A percentile compares a stretch with the other conserved stretches of the same genome.
phyloP scores from a whole-genome alignment of 768 basidiomycete species.

The Guyanaporus albipodus region DNA sequence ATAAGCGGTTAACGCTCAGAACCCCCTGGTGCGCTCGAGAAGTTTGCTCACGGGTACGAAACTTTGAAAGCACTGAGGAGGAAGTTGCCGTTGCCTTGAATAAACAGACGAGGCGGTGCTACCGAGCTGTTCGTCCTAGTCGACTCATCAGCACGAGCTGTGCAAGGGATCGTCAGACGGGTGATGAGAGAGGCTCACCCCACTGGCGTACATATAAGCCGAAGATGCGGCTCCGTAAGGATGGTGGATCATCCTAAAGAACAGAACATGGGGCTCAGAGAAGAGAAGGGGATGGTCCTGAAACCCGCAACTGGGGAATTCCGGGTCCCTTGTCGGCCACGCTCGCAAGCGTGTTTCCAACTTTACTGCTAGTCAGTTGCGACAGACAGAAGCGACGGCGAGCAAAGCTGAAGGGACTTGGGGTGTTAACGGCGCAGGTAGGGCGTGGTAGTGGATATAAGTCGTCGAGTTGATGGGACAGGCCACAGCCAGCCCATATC shows the following conservation, averaged over 20 bases:
- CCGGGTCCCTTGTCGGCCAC: background rate
- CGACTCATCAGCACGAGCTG: background rate
- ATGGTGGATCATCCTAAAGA: constrained; percentile 28
- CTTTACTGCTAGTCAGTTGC: too few species aligned
- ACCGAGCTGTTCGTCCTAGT: constrained; percentile 9
- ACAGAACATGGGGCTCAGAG: constrained; percentile 17
- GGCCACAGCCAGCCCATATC: too few species aligned
- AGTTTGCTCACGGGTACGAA: constrained; percentile 24
- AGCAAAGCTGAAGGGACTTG: too few species aligned
- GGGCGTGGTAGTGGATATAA: too few species aligned
- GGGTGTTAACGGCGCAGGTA: too few species aligned
- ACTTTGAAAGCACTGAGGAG: constrained; percentile 23
- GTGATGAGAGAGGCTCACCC: constrained; percentile 12
- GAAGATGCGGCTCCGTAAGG: constrained; percentile 29
- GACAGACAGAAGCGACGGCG: too few species aligned
- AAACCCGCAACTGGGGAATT: constrained; percentile 1
- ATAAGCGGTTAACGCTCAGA: too few species aligned
- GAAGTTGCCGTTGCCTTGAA: background rate
- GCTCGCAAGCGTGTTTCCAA: too few species aligned
- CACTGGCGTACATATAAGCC: constrained; percentile 23
- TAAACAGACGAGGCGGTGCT: background rate
- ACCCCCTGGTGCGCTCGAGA: too few species aligned
- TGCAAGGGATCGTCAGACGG: background rate
- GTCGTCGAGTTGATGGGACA: too few species aligned
- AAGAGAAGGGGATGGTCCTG: background rate